Evolutionary conservation across 179 eudicot genomes (phyloP), one percentile per base, ranked within the genome.

Genomic region (Silene coronaria): DNA sequence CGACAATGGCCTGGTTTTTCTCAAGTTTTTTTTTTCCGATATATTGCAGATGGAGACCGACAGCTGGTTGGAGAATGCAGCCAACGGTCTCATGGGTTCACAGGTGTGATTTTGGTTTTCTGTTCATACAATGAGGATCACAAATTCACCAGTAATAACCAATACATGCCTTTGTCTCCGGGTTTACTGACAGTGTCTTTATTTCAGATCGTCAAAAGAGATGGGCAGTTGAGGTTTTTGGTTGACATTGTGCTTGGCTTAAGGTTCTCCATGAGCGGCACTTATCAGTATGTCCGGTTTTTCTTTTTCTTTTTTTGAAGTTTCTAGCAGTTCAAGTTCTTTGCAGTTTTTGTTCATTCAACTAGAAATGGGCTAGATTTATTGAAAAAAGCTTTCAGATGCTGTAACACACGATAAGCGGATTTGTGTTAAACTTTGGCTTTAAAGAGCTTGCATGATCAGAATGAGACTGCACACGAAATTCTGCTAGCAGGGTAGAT

Each of bases 11-110:
- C 58, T 53, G 58, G 6, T n/a, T 53, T 53, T n/a, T 53, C 45
- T 38, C 45, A 38, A 38, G 11, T 38, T 38, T 12, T 69, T 17
- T 26, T 59, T 34, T 14, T 19, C 32, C 73, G 46, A 53, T 34
- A 55, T 51, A 65, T 45, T 13, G 84, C 84, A 95, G 99, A 84
- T 84, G 79, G 99, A 90, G 83, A 95, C 99, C 17, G 99, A 95
- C 76, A 91, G 99, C 87, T 95, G 99, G 99, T 75, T 95, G 70
- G 99, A 95, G 84, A 92, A 95, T 85, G 99, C 99, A 75, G 91
- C 88, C 59, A 95, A 95, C 79, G 99, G 99, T 80, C 91, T 95
- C 58, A 95, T 95, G 99, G 99, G 99, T 72, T 68, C 80, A 71
- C 99, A 95, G 96, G 99, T 95, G 99, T 92, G 30, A 26, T 27